Percentiles rank a stretch among this genome's conserved stretches.
Evolutionary conservation across 805 yeast genomes (phyloP).

Genomic region (Candida stauntonica): DNA sequence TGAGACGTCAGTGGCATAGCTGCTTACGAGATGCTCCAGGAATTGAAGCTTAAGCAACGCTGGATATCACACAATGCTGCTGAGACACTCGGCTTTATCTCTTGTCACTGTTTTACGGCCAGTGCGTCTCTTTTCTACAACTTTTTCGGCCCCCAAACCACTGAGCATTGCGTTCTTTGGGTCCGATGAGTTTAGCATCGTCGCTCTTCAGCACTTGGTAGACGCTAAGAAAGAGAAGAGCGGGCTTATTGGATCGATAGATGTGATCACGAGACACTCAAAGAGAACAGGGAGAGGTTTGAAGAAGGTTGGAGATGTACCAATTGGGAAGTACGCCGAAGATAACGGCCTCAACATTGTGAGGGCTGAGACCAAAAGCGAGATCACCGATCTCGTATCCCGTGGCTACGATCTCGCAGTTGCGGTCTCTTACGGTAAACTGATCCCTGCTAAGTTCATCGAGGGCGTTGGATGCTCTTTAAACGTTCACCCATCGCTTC

Average conservation of each 20-base stretch:
- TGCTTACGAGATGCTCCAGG: too few relatives aligned
- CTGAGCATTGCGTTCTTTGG: conserved; percentile 65
- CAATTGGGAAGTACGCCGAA: conserved; percentile 42
- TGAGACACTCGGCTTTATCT: not conserved
- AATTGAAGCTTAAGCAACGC: too few relatives aligned
- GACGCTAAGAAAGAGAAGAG: conserved; percentile 19
- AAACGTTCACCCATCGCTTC: conserved; percentile 88
- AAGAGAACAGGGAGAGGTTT: conserved; percentile 61
- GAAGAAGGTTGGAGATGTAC: conserved; percentile 44
- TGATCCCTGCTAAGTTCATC: conserved; percentile 67
- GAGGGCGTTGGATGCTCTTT: conserved; percentile 50
- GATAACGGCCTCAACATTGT: conserved; percentile 32
- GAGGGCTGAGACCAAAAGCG: conserved; percentile 48
- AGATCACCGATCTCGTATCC: conserved; percentile 30
- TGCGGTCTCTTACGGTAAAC: conserved; percentile 88
- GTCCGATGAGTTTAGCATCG: conserved; percentile 65
- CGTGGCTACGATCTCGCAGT: conserved; percentile 56
- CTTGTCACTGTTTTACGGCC: not conserved
- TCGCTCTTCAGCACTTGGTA: conserved; percentile 40
- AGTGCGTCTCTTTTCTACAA: not conserved
- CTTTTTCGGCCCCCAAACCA: not conserved
- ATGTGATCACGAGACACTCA: conserved; percentile 59
- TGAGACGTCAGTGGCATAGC: too few relatives aligned
- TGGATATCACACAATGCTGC: not conserved
- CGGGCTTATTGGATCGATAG: conserved; percentile 35